These are phyloP conservation scores for Diplodia seriata DNA, from an alignment of 2,329 filamentous ascomycete species.

Conservation along the genomic window DNA sequence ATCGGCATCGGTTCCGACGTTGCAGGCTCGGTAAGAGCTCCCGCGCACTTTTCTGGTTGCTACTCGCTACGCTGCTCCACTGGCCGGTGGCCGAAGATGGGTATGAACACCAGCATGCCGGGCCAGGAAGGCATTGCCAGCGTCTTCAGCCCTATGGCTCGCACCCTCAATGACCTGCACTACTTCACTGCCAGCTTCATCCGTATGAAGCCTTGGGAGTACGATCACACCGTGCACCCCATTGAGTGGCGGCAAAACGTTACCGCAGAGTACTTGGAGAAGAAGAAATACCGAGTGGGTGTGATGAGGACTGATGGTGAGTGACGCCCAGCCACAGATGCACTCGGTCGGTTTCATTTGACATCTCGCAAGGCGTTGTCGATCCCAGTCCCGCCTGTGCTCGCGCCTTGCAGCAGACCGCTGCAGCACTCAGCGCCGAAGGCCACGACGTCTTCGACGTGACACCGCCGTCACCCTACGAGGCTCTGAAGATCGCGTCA, in stretches of 20 bases:
- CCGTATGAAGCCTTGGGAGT: slow-evolving; percentile 84
- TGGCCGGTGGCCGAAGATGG: slow-evolving; percentile 86
- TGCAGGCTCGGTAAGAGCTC: slow-evolving; percentile 83
- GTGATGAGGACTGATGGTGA: slow-evolving; percentile 75
- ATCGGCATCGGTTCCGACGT: slow-evolving; percentile 93
- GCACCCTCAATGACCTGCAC: slow-evolving; percentile 79
- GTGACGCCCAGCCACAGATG: background rate
- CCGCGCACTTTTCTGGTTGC: slow-evolving; percentile 88
- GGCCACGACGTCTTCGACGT: slow-evolving; percentile 78
- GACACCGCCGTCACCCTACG: slow-evolving; percentile 67
- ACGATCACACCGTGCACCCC: slow-evolving; percentile 85
- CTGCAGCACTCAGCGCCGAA: slow-evolving; percentile 69
- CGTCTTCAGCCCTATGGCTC: slow-evolving; percentile 91
- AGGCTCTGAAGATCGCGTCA: slow-evolving; percentile 76
- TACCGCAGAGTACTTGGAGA: slow-evolving; percentile 65
- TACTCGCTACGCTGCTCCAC: slow-evolving; percentile 88
- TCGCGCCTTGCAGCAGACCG: slow-evolving; percentile 75
- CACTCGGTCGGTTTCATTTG: slow-evolving; percentile 36
- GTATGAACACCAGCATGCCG: slow-evolving; percentile 85
- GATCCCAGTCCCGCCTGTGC: slow-evolving; percentile 84
- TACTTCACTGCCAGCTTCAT: slow-evolving; percentile 85
- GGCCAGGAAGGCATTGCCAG: slow-evolving; percentile 89
- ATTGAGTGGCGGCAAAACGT: slow-evolving; percentile 75
- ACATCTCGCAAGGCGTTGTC: slow-evolving; percentile 65
- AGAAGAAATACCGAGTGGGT: slow-evolving; percentile 73